Evolutionary conservation across 352 stramenopile genomes (phyloP), one percentile per base, ranked within the genome.

Genomic region (Phytophthora lateralis): DNA sequence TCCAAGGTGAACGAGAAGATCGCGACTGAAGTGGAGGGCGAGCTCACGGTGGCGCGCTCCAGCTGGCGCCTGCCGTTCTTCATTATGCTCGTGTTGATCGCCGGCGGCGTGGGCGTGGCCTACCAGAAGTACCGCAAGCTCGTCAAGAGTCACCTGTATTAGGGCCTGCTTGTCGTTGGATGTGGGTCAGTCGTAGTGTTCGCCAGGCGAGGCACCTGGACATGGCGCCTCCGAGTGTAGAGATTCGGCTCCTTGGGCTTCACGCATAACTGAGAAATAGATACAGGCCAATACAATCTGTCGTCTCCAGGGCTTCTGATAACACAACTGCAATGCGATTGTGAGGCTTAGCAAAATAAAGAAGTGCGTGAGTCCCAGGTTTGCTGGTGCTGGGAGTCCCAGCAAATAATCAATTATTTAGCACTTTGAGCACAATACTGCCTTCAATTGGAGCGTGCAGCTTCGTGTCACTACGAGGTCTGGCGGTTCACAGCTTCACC

Each of bases 101-200:
- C 75, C 1, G 81, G 62, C 8, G 71, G 63, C 20, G 57, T 89
- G 29, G 79, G 75, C 39, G 78, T 90, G 26, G 80, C 80, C 17
- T 95, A 95, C 77, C 78, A 87, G 42, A 93, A 95, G 76, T 95
- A 95, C 76, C 82, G 88, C 70, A 88, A 91, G 58, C 73, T 95
- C 21, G 63, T 91, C 54, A 93, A 93, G 78, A 91, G 76, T 61
- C 87, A 93, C 60, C 65, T 95, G 60, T 80, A 91, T 57, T 95
- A 89, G 50, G 64, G 12, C 6, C 17, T 20, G 38, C 10, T 47
- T 48, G 48, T 49, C 47, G 38, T 60, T 62, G 35, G 55, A 58
- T 62, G 39, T 63, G 49, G 44, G 37, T 69, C 48, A 46, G 17
- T 71, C 35, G 54, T 64, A 70, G 49, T 62, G 58, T 66, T 60